Evolutionary conservation across 2,329 filamentous ascomycete species (phyloP), one percentile per base, ranked within the genome.

Genomic region (Hymenoscyphus infarciens): DNA sequence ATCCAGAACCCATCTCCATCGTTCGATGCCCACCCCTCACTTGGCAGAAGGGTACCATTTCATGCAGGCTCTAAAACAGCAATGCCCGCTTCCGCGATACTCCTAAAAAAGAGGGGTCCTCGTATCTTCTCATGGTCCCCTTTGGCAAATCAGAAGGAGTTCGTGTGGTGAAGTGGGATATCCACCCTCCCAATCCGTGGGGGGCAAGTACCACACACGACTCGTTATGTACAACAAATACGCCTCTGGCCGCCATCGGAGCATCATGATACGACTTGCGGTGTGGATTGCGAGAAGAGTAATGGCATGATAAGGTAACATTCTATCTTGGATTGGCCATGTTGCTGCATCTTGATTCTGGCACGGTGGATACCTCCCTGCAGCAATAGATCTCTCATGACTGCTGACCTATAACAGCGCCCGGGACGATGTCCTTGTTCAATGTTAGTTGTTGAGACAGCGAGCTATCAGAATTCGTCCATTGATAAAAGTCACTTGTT

Each of bases 281-380:
- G 52, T 31, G 52, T 55, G 29, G 16, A 11, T 27, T 49, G 27
- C 52, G 52, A 31, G 25, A 55, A 55, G 29, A 4, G 33, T 22
- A 55, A 55, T 55, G 52, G 13, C 52, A 55, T 55, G 52, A 55
- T 55, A 55, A 27, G 29, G 52, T 33, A 55, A 33, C 8, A 27
- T 15, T 29, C 25, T 27, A 27, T 27, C n/a, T 31, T 27, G 25
- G 25, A 31, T 55, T 33, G 25, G 52, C 15, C 25, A 15, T 49
- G n/a, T 49, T 49, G 19, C 4, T 55, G 52, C 13, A 55, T 35
- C 13, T 2, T 11, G 25, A 31, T 55, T 35, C 33, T 35, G 33
- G 52, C n/a, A 16, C 16, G 25, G 25, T 33, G 29, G 27, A 31
- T 55, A 22, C 42, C 42, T 55, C 52, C 19, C 52, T 52, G 13